Percentiles rank a stretch among this genome's conserved stretches.
Evolutionary conservation across 192 early-diverging fungal species (phyloP).

Genomic region (Coemansia sp.): DNA sequence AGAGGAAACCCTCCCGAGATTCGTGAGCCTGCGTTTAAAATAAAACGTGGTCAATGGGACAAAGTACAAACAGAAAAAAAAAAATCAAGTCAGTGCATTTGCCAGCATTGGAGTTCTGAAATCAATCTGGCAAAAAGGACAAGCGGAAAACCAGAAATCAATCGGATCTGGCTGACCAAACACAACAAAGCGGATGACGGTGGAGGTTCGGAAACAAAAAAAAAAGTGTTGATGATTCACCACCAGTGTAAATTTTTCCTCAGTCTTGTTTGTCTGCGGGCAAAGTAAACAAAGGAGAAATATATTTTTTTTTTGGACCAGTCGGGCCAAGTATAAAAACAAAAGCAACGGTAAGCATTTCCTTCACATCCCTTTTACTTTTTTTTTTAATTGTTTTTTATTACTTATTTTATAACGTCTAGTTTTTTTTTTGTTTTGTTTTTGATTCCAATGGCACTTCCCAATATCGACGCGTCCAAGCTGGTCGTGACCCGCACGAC

Average conservation of each 20-base stretch:
- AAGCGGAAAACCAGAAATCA: slow-evolving; percentile 1
- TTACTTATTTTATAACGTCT: neutral
- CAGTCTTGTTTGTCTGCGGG: neutral
- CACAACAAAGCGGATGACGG: too few species aligned
- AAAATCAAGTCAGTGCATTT: too few species aligned
- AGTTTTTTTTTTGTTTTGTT: neutral
- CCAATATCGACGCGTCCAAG: slow-evolving; percentile 47
- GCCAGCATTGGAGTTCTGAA: too few species aligned
- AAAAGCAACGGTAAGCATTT: neutral
- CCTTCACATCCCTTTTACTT: slow-evolving; percentile 2
- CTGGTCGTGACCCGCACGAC: slow-evolving; percentile 43
- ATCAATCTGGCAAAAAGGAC: too few species aligned
- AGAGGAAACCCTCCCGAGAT: neutral
- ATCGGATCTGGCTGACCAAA: too few species aligned
- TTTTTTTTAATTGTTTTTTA: neutral
- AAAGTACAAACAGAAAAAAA: too few species aligned
- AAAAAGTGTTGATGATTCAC: neutral
- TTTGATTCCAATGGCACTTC: slow-evolving; percentile 18
- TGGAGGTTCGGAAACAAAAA: neutral
- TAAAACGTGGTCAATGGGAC: too few species aligned
- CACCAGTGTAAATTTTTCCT: neutral
- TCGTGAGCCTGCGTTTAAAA: too few species aligned
- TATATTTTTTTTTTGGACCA: neutral
- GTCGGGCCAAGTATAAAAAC: neutral
- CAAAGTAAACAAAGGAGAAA: neutral